These are phyloP conservation scores for Thielaviopsis punctulata DNA, from an alignment of 2,329 filamentous ascomycete species.

Conservation along the genomic window DNA sequence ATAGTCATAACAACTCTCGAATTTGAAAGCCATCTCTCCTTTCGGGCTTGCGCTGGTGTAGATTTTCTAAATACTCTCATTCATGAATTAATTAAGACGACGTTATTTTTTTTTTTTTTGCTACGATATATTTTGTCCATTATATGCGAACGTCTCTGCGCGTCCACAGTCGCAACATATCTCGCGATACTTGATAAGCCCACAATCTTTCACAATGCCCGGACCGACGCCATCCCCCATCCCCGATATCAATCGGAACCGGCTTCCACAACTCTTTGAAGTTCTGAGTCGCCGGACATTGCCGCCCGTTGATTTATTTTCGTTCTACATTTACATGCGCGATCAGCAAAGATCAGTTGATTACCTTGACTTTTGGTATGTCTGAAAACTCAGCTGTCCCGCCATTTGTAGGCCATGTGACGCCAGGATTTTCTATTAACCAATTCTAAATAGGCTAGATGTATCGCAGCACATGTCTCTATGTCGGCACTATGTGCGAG, in stretches of 20 bases:
- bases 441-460: slow-evolving; percentile 56
- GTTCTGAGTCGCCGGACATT: slow-evolving; percentile 87
- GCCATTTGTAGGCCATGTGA: background rate
- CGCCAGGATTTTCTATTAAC: slow-evolving; percentile 7
- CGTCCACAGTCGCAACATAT: background rate
- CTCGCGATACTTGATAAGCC: background rate
- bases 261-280: slow-evolving; percentile 87
- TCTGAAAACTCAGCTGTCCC: slow-evolving; percentile 3
- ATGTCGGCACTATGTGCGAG: slow-evolving; percentile 90
- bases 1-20: background rate
- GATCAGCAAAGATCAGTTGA: slow-evolving; percentile 96
- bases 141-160: background rate
- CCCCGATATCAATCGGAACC: slow-evolving; percentile 52
- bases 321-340: slow-evolving; percentile 99
- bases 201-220: slow-evolving; percentile 5
- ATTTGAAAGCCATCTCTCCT: background rate
- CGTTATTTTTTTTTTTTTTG: background rate
- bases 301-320: slow-evolving; percentile 90
- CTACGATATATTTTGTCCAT: no score
- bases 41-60: background rate
- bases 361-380: slow-evolving; percentile 94
- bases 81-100: background rate
- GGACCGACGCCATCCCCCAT: slow-evolving; percentile 32
- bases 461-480: slow-evolving; percentile 98
- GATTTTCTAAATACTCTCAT: background rate